A percentile compares a stretch with the other conserved stretches of the same genome.
Evolutionary conservation across 495 filamentous ascomycete species (phyloP).

Genomic region (Tirmania nivea): DNA sequence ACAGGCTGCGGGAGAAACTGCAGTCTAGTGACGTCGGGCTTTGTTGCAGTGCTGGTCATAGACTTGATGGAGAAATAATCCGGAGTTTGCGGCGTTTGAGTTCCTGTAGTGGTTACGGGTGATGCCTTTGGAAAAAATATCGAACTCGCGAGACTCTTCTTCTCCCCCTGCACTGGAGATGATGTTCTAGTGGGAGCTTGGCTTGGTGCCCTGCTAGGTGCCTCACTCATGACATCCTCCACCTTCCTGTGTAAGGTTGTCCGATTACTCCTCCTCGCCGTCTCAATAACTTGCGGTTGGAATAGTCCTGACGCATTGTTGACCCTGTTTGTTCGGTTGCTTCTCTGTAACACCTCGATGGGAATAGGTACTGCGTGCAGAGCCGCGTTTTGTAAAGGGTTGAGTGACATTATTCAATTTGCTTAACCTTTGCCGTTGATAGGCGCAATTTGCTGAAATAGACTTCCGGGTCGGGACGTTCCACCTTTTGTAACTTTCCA

Average conservation of each 20-base stretch:
- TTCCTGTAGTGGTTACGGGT: constrained; percentile 8
- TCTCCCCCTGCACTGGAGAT: too few relatives aligned
- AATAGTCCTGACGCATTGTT: too few relatives aligned
- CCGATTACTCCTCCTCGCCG: constrained; percentile 15
- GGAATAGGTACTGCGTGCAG: constrained; percentile 13
- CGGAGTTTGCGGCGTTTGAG: not conserved
- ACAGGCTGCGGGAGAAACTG: constrained; percentile 15
- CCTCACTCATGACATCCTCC: constrained; percentile 13
- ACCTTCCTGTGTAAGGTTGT: constrained; percentile 9
- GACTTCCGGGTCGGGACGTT: too few relatives aligned
- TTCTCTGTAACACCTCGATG: constrained; percentile 10
- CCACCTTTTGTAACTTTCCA: too few relatives aligned
- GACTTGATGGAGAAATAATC: not conserved
- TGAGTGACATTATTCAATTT: too few relatives aligned
- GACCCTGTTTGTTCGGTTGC: constrained; percentile 3
- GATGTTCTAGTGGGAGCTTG: constrained; percentile 5
- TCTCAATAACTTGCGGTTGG: constrained; percentile 6
- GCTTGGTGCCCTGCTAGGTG: constrained; percentile 15
- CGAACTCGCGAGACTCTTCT: too few relatives aligned
- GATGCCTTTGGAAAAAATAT: constrained; percentile 3
- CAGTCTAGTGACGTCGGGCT: not conserved
- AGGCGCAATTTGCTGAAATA: too few relatives aligned
- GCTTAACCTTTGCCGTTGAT: too few relatives aligned
- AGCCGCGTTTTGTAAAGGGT: too few relatives aligned
- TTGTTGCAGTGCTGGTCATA: not conserved